A percentile compares a stretch with the other conserved stretches of the same genome.
Conservation (phyloP, 2,329 filamentous ascomycete genomes). For the Pleoardoris graminearum region DNA sequence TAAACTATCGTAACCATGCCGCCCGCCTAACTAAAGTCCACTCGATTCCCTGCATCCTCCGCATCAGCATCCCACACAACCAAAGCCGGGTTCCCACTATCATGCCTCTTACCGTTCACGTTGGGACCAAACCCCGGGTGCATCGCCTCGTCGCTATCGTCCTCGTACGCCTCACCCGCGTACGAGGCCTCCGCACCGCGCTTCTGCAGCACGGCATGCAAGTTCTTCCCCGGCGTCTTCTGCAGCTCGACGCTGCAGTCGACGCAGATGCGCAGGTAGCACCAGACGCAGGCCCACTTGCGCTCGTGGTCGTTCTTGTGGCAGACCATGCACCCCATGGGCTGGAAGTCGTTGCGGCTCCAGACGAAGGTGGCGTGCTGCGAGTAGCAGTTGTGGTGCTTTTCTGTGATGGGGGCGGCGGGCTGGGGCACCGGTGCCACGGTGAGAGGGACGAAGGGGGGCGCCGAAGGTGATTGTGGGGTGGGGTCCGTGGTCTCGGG, state of each 20-base stretch:
- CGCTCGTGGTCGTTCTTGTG: constrained; percentile 26
- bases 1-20: too few species aligned
- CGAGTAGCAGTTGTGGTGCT: constrained; percentile 40
- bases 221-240: constrained; percentile 20
- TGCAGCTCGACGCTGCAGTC: constrained; percentile 33
- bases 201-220: constrained; percentile 24
- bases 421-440: constrained; percentile 18
- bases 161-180: neutral
- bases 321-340: constrained; percentile 45
- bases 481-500: neutral
- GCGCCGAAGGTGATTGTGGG: neutral
- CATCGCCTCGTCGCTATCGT: neutral
- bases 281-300: constrained; percentile 44
- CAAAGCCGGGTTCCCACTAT: constrained; percentile 10
- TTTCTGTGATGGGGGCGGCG: constrained; percentile 33
- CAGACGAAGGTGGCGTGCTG: constrained; percentile 31
- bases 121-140: neutral
- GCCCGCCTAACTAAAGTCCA: neutral
- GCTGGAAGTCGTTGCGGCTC: constrained; percentile 37
- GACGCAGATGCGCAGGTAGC: constrained; percentile 40
- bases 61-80: constrained; percentile 15
- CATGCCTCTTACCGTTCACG: constrained; percentile 3
- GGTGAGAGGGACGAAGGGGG: constrained; percentile 29
- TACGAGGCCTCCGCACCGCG: constrained; percentile 3
- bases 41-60: constrained; percentile 2